phyloP scores from a whole-genome alignment of 805 yeast genomes.

The Wickerhamiella australiensis region DNA sequence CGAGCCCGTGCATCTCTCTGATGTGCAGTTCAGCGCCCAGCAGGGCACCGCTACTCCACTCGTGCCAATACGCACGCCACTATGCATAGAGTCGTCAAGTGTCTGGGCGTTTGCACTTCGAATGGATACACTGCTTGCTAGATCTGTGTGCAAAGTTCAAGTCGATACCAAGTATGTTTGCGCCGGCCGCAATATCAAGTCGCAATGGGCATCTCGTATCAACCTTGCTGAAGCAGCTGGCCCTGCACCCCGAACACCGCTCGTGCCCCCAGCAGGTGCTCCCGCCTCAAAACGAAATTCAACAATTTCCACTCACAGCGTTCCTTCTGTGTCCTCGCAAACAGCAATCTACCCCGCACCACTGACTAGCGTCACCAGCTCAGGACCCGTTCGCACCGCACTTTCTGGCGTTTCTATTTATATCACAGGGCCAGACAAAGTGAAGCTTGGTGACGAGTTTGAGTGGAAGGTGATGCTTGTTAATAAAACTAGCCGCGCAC shows the following conservation, averaged over 20 bases:
- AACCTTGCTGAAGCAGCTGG: conserved; percentile 23
- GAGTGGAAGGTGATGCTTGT: conserved; percentile 56
- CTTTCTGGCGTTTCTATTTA: conserved; percentile 37
- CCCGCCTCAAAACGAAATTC: not conserved
- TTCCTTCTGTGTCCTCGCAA: conserved; percentile 4
- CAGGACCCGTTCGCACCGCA: not conserved
- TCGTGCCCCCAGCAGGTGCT: conserved; percentile 12
- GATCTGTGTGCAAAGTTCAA: conserved; percentile 14
- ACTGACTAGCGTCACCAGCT: not conserved
- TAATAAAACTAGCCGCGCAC: conserved; percentile 41
- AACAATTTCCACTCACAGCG: not conserved
- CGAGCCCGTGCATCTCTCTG: conserved; percentile 11
- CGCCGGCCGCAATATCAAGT: conserved; percentile 13
- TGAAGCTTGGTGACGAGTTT: conserved; percentile 47
- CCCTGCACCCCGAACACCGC: conserved; percentile 24
- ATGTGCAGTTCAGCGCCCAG: conserved; percentile 14
- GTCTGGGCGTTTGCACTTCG: conserved; percentile 17
- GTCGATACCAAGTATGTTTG: conserved; percentile 17
- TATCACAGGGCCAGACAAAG: conserved; percentile 50
- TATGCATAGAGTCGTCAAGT: conserved; percentile 14
- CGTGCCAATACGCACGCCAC: conserved; percentile 15
- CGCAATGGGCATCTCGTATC: conserved; percentile 21
- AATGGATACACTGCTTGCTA: conserved; percentile 14
- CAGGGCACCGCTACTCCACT: conserved; percentile 18
- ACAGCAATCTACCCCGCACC: conserved; percentile 4